Evolutionary conservation across 129 eudicot genomes (phyloP).

Genomic region (Solidago caesia): DNA sequence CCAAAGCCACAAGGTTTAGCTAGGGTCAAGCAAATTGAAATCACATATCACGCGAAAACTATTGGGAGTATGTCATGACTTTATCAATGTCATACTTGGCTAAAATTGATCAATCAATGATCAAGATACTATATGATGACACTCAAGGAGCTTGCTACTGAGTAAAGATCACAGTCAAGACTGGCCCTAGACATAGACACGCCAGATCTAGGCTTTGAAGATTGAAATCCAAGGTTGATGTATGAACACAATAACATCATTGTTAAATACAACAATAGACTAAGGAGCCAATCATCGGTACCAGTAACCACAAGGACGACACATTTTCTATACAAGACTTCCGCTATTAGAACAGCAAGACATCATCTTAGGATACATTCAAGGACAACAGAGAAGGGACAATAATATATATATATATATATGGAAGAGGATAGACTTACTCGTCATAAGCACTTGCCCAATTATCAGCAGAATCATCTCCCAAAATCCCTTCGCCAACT

Average conservation of each 20-base stretch:
- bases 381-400: not conserved
- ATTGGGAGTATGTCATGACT: not conserved
- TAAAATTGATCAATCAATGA: too few relatives aligned
- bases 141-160: too few relatives aligned
- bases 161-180: too few relatives aligned
- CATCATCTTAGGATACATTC: not conserved
- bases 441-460: conserved; percentile 98
- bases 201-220: too few relatives aligned
- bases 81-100: too few relatives aligned
- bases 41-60: not conserved
- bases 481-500: conserved; percentile 72
- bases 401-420: not conserved
- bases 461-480: conserved; percentile 67
- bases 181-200: too few relatives aligned
- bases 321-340: not conserved
- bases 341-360: not conserved
- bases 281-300: not conserved
- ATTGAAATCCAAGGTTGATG: too few relatives aligned
- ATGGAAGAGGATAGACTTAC: conserved; percentile 47
- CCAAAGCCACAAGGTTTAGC: not conserved
- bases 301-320: not conserved
- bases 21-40: not conserved
- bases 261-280: too few relatives aligned
- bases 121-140: too few relatives aligned
- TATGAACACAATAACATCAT: too few relatives aligned